Evolutionary conservation across 768 basidiomycete species (phyloP).

Genomic region (Rhizopogon vinicolor): DNA sequence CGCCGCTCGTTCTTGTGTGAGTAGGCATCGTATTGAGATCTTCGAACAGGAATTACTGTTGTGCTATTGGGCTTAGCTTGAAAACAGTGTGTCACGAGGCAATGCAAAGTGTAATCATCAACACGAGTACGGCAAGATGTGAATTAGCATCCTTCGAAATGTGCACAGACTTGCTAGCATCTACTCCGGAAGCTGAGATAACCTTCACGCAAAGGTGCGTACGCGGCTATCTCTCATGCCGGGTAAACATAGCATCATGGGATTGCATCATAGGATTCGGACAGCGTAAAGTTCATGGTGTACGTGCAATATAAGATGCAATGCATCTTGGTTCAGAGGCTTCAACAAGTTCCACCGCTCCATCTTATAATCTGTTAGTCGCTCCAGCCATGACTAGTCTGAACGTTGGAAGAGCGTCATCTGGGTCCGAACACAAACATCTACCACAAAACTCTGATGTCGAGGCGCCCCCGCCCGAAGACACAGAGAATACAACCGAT

Average conservation of each 20-base stretch:
- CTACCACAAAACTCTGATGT: not conserved
- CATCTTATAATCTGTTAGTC: not conserved
- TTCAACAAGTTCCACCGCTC: not conserved
- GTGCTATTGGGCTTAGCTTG: not conserved
- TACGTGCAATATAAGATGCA: not conserved
- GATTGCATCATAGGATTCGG: too few species aligned
- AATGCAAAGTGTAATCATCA: not conserved
- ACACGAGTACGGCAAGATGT: not conserved
- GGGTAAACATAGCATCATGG: not conserved
- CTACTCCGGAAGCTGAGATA: not conserved
- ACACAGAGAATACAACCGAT: slow-evolving; percentile 14
- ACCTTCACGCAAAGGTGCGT: not conserved
- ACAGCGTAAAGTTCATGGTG: not conserved
- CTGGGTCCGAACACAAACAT: not conserved
- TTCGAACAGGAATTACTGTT: not conserved
- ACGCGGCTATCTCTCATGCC: not conserved
- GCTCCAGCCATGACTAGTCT: not conserved
- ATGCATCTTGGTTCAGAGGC: not conserved
- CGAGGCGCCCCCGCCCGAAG: not conserved
- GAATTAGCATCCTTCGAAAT: not conserved
- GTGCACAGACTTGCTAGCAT: not conserved
- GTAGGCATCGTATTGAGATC: not conserved
- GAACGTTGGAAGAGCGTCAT: not conserved
- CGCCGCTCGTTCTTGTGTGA: not conserved
- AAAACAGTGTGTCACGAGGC: not conserved